These are phyloP conservation scores for Vigna nakashimae DNA, from an alignment of 306 rosid species.

Conservation along the genomic window DNA sequence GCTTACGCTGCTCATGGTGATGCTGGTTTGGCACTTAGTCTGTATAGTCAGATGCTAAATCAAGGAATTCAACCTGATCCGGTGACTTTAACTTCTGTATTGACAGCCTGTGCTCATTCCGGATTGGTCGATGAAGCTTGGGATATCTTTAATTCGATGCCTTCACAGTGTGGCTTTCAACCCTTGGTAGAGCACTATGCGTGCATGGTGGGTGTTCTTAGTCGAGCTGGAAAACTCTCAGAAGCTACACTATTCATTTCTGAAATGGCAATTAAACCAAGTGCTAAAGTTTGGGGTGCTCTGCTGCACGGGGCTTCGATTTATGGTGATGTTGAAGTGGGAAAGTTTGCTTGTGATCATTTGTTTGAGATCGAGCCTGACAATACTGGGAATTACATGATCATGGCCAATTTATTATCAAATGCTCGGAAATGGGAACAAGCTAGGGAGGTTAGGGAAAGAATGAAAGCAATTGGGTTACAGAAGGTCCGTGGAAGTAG, in stretches of 20 bases:
- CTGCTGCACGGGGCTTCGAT: conserved; percentile 81
- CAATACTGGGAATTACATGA: conserved; percentile 76
- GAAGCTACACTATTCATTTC: conserved; percentile 75
- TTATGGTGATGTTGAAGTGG: conserved; percentile 71
- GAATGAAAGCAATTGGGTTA: conserved; percentile 66
- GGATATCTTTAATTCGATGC: conserved; percentile 70
- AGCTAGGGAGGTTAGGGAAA: conserved; percentile 71
- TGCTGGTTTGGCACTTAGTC: conserved; percentile 60
- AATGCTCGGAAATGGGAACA: conserved; percentile 84
- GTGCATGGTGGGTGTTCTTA: conserved; percentile 84
- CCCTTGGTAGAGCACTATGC: conserved; percentile 90
- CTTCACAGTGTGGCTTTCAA: conserved; percentile 55
- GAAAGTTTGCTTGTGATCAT: conserved; percentile 68
- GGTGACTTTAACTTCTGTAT: conserved; percentile 74
- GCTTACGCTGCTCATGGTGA: conserved; percentile 84
- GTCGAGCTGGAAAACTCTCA: conserved; percentile 78
- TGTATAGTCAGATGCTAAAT: conserved; percentile 65
- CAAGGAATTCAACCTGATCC: conserved; percentile 76
- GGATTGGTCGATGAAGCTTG: conserved; percentile 81
- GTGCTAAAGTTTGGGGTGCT: conserved; percentile 92
- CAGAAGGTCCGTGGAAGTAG: conserved; percentile 77
- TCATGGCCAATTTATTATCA: conserved; percentile 88
- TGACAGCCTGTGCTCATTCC: conserved; percentile 79
- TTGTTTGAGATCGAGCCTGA: conserved; percentile 78
- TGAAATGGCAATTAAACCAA: conserved; percentile 77